Evolutionary conservation across 345 rosid species (phyloP).

Genomic region (Excoecaria cochinchinensis): DNA sequence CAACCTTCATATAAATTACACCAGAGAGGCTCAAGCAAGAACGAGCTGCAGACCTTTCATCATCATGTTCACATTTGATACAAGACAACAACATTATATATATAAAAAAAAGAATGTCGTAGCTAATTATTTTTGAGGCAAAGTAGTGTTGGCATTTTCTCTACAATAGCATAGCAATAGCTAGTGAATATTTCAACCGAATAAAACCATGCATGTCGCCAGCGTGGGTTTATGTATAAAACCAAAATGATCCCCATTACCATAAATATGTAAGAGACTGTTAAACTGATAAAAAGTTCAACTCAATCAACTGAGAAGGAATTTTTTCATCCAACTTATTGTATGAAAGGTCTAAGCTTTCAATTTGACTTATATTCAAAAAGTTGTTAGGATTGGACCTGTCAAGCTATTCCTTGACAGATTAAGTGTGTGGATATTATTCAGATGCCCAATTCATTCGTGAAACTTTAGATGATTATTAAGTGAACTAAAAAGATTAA

Average conservation of each 20-base stretch:
- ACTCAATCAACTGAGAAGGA: not conserved
- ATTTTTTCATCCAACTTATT: constrained; percentile 7
- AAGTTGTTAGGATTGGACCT: constrained; percentile 10
- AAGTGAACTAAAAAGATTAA: not conserved
- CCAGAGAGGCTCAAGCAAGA: not conserved
- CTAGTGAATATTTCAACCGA: not conserved
- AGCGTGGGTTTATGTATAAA: constrained; percentile 6
- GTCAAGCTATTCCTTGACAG: not conserved
- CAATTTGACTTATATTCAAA: constrained; percentile 4
- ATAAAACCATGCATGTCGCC: constrained; percentile 19
- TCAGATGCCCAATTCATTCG: constrained; percentile 22
- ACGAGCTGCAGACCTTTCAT: too few relatives aligned
- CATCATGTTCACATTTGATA: not conserved
- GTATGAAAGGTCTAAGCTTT: constrained; percentile 28
- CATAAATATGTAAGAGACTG: not conserved
- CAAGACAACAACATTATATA: not conserved
- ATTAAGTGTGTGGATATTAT: constrained; percentile 1
- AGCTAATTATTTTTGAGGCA: not conserved
- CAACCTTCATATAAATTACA: too few relatives aligned
- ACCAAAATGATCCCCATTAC: not conserved
- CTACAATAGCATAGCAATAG: constrained; percentile 1
- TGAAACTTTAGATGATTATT: not conserved
- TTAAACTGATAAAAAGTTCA: not conserved
- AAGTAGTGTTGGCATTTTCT: not conserved
- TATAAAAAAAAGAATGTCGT: not conserved